These are phyloP conservation scores for Apiospora marii DNA, from an alignment of 2,329 filamentous ascomycete genomes.

Conservation along the genomic window DNA sequence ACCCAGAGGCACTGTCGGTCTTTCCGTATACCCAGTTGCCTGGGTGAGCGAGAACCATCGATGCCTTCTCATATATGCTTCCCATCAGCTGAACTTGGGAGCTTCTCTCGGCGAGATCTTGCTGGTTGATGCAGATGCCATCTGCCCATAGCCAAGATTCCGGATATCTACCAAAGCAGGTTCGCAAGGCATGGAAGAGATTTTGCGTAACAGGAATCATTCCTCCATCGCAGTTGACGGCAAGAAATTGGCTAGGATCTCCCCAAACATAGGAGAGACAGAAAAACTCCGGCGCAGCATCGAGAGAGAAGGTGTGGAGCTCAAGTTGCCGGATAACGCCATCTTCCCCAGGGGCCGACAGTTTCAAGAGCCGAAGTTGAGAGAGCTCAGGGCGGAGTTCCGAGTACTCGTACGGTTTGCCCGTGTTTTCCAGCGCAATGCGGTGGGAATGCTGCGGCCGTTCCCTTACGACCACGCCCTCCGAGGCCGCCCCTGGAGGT, in stretches of 20 bases:
- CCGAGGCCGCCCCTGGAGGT: not conserved
- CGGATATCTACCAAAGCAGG: not conserved
- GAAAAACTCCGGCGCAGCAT: not conserved
- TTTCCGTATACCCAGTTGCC: not conserved
- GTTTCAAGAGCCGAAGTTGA: not conserved
- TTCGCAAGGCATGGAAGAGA: not conserved
- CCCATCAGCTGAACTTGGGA: not conserved
- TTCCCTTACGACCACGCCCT: not conserved
- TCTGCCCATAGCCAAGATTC: not conserved
- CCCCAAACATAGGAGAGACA: not conserved
- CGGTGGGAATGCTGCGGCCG: too few species aligned
- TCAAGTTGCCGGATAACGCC: not conserved
- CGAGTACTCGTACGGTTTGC: not conserved
- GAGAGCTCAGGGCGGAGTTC: not conserved
- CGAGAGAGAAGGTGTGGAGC: not conserved
- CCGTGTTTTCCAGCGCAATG: not conserved
- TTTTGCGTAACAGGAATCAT: not conserved
- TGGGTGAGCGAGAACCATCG: not conserved
- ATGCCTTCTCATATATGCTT: not conserved
- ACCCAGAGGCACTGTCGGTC: too few species aligned
- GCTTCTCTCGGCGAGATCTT: not conserved
- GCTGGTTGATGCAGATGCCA: slow-evolving; percentile 1
- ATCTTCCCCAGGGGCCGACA: not conserved
- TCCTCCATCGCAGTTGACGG: not conserved
- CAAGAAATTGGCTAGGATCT: not conserved